phyloP scores from a whole-genome alignment of 1,139 yeast species.

The Pichia sp. region DNA sequence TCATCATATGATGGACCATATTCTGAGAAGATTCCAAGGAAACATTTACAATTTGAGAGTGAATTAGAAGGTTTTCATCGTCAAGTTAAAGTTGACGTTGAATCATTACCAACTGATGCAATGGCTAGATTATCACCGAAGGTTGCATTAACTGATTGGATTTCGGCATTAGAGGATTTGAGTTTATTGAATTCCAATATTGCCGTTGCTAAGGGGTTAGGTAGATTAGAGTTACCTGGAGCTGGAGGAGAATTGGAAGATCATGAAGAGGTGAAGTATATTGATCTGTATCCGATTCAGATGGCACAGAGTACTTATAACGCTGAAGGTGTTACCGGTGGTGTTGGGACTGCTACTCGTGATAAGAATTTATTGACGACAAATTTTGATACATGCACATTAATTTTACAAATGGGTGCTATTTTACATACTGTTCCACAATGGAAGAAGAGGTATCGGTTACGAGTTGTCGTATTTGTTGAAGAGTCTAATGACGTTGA shows the following conservation, averaged over 20 bases:
- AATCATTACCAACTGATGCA: slow-evolving; percentile 68
- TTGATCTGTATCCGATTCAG: slow-evolving; percentile 75
- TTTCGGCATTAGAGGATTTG: slow-evolving; percentile 83
- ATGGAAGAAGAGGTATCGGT: slow-evolving; percentile 70
- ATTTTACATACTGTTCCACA: slow-evolving; percentile 86
- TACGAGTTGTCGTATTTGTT: slow-evolving; percentile 85
- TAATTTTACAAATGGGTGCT: slow-evolving; percentile 88
- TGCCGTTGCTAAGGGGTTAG: slow-evolving; percentile 88
- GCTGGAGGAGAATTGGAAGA: slow-evolving; percentile 30
- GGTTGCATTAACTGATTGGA: slow-evolving; percentile 69
- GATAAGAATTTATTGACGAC: slow-evolving; percentile 44
- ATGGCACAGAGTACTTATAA: slow-evolving; percentile 76
- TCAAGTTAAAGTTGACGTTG: slow-evolving; percentile 25
- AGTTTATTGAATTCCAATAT: slow-evolving; percentile 90
- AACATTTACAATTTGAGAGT: slow-evolving; percentile 20
- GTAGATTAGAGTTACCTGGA: slow-evolving; percentile 36
- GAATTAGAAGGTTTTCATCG: slow-evolving; percentile 15
- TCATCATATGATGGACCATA: slow-evolving; percentile 16
- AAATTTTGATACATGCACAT: slow-evolving; percentile 79
- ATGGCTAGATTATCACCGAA: slow-evolving; percentile 70
- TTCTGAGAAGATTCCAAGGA: slow-evolving; percentile 18
- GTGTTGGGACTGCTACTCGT: neutral
- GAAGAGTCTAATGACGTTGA: slow-evolving; percentile 64
- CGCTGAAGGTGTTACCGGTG: slow-evolving; percentile 13
- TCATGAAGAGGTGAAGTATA: slow-evolving; percentile 54